These are phyloP conservation scores for Backusella mclennaniae DNA, from an alignment of 192 early-diverging fungal genomes.

Conservation along the genomic window DNA sequence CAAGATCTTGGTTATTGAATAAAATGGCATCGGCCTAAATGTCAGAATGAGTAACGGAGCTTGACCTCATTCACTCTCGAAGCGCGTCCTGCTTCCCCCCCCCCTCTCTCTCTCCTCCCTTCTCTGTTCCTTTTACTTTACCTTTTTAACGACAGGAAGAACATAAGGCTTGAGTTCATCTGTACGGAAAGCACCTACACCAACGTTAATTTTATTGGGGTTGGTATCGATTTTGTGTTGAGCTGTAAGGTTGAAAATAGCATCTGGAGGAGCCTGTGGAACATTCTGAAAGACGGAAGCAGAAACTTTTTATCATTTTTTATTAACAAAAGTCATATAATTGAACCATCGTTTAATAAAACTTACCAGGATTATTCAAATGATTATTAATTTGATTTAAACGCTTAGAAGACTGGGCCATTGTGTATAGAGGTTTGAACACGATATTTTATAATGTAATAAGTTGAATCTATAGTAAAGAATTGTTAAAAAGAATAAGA, in stretches of 20 bases:
- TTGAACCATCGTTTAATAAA: neutral
- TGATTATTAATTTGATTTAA: conserved; percentile 12
- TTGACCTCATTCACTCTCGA: neutral
- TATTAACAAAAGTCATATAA: neutral
- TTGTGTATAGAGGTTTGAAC: neutral
- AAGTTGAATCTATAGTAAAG: neutral
- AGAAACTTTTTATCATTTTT: neutral
- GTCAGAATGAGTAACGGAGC: neutral
- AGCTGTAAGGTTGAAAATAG: conserved; percentile 88
- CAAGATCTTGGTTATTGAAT: conserved; percentile 62
- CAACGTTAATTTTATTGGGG: conserved; percentile 86
- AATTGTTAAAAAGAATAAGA: neutral
- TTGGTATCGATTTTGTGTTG: conserved; percentile 76
- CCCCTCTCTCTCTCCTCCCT: neutral
- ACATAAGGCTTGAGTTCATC: conserved; percentile 93
- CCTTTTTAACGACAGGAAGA: conserved; percentile 92
- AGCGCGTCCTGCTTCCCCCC: neutral
- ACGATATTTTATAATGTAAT: neutral
- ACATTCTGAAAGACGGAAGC: conserved; percentile 51
- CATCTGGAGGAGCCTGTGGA: conserved; percentile 76
- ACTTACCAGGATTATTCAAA: conserved; percentile 9
- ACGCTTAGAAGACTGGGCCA: conserved; percentile 12
- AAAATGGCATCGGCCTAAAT: conserved; percentile 74
- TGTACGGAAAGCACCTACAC: conserved; percentile 95
- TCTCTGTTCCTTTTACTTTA: conserved; percentile 23